Evolutionary conservation across 306 rosid genomes (phyloP).

Genomic region (Sicyos edulis): DNA sequence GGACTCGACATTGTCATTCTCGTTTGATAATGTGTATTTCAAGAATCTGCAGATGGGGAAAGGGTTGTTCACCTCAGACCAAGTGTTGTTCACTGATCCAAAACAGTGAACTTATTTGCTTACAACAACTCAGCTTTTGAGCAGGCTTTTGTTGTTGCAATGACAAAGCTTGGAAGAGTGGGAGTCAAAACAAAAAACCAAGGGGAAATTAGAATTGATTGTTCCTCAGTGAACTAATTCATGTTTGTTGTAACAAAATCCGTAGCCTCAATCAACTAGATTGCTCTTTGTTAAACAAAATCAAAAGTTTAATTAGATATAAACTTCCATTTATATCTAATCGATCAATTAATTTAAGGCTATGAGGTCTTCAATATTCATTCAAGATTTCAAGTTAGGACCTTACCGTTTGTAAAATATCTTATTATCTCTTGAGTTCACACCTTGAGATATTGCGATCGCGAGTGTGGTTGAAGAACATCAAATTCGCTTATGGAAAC

Average conservation of each 20-base stretch:
- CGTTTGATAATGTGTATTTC: slow-evolving; percentile 64
- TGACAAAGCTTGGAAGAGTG: slow-evolving; percentile 60
- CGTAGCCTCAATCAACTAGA: too few species aligned
- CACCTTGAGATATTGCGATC: too few species aligned
- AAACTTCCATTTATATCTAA: too few species aligned
- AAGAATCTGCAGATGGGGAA: slow-evolving; percentile 73
- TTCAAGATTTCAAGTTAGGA: too few species aligned
- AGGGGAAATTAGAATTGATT: slow-evolving; percentile 62
- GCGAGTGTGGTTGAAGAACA: not conserved
- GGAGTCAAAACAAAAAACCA: slow-evolving; percentile 49
- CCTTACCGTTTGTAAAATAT: too few species aligned
- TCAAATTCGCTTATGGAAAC: not conserved
- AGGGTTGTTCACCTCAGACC: slow-evolving; percentile 79
- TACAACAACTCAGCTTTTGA: slow-evolving; percentile 51
- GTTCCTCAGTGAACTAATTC: slow-evolving; percentile 39
- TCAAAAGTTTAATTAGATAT: too few species aligned
- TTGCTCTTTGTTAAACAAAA: too few species aligned
- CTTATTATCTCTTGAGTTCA: too few species aligned
- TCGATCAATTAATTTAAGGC: too few species aligned
- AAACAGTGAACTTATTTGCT: slow-evolving; percentile 60
- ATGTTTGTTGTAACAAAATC: too few species aligned
- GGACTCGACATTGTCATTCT: slow-evolving; percentile 54
- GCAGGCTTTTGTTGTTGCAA: slow-evolving; percentile 56
- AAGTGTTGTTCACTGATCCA: slow-evolving; percentile 43
- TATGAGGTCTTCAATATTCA: too few species aligned